Base-by-base conservation (phyloP, 495 filamentous ascomycete species). In the Aspergillus funiculosus region DNA sequence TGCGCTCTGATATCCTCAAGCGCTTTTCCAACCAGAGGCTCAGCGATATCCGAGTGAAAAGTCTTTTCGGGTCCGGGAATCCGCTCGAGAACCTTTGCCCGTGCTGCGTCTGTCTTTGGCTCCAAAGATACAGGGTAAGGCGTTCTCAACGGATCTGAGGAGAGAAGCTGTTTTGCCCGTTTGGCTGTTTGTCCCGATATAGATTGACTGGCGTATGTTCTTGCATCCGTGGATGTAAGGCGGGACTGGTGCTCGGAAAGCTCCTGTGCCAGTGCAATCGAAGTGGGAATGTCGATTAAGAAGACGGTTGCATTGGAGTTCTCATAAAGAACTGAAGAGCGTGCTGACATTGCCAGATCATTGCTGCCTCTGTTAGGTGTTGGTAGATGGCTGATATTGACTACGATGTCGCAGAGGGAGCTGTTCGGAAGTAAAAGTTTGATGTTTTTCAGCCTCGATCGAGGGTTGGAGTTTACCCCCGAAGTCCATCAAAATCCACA, bases 251-350 rank as follows among this genome's bases (percentile, higher is more conserved):
- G 53, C 18, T 26, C 10, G 13, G 48, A 50, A 30, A 64, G 59
- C 20, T 56, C 46, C 43, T 69, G 67, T n/a, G 61, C 61, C 13
- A 64, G 54, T 1, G 60, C 49, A 46, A 86, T 82, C 2, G 83
- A 85, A n/a, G 50, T 50, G 11, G 83, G 83, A 15, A 83, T 79
- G 52, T 87, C 83, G 31, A 87, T 50, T 10, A 87, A 62, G 25
- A 76, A 74, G 14, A 75, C 49, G 3, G 68, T 70, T 4, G 59
- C 37, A 1, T 58, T 43, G 11, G 39, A 17, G 46, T 76, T 77
- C 39, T 76, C 65, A 57, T 76, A 81, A 18, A 85, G 67, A 11
- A 81, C 67, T 17, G 64, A 47, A 9, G 57, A 53, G 13, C 45
- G 30, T 7, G 57, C 13, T 19, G 31, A 36, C 28, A 42, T 45